A percentile compares a stretch with the other conserved stretches of the same genome.
These are phyloP conservation scores for Eucalyptus victrix DNA, from an alignment of 345 rosid genomes.

Conservation along the genomic window DNA sequence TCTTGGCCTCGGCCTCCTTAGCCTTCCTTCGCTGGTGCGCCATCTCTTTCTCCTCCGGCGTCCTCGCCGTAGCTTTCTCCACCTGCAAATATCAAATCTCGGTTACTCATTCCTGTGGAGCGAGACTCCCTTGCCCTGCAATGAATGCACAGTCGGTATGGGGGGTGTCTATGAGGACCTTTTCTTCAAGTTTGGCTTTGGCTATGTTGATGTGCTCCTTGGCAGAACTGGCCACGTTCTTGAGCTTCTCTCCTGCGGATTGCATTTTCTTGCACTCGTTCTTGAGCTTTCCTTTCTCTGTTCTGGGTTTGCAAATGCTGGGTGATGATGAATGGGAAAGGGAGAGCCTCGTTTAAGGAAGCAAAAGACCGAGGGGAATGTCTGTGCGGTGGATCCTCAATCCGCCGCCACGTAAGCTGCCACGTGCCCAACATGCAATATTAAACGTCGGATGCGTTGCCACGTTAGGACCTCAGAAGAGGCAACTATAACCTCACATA, in stretches of 20 bases:
- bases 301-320: not conserved
- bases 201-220: constrained; percentile 42
- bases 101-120: not conserved
- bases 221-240: constrained; percentile 53
- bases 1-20: constrained; percentile 58
- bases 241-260: constrained; percentile 44
- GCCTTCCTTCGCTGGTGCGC: constrained; percentile 49
- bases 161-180: constrained; percentile 6
- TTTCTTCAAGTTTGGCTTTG: constrained; percentile 42
- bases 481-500: not conserved
- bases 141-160: not conserved
- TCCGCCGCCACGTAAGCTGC: not conserved
- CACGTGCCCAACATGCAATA: not conserved
- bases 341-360: not conserved
- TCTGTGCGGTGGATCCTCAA: not conserved
- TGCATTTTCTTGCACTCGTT: constrained; percentile 20
- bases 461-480: not conserved
- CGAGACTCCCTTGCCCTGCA: not conserved
- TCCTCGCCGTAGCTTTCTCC: constrained; percentile 40
- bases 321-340: not conserved
- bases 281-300: not conserved
- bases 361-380: not conserved
- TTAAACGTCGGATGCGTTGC: not conserved
- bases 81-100: constrained; percentile 10
- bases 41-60: constrained; percentile 39